A percentile compares a stretch with the other conserved stretches of the same genome.
These are phyloP conservation scores for Glomus cerebriforme DNA, from an alignment of 192 early-diverging fungal species.

Conservation along the genomic window DNA sequence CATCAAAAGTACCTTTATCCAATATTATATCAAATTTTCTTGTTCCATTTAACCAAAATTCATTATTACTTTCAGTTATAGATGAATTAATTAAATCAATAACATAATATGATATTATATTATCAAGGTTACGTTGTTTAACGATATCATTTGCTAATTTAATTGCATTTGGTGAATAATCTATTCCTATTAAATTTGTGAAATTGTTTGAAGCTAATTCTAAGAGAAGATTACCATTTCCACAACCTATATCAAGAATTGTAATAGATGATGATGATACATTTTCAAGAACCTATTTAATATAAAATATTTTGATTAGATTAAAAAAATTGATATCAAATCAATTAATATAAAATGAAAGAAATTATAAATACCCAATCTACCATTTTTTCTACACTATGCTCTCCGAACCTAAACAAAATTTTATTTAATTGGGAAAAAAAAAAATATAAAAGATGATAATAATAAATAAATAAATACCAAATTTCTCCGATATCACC, in stretches of 20 bases:
- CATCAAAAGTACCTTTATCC: conserved; percentile 96
- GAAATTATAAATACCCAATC: conserved; percentile 67
- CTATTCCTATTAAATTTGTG: conserved; percentile 75
- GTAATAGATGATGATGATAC: conserved; percentile 37
- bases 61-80: not conserved
- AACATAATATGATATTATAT: conserved; percentile 53
- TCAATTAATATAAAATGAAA: not conserved
- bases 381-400: conserved; percentile 82
- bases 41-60: not conserved
- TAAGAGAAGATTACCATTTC: conserved; percentile 88
- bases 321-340: not conserved
- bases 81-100: conserved; percentile 58
- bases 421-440: not conserved
- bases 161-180: conserved; percentile 82
- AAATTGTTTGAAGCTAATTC: conserved; percentile 72
- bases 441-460: too few species aligned
- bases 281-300: conserved; percentile 25
- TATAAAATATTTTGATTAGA: not conserved
- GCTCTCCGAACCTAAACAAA: conserved; percentile 75
- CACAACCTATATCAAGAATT: conserved; percentile 87
- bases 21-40: conserved; percentile 65
- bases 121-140: conserved; percentile 38
- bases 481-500: conserved; percentile 93
- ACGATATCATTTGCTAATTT: conserved; percentile 70
- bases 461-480: conserved; percentile 43